Conservation (phyloP, 31 red algal species). For the Endocladia muricata region DNA sequence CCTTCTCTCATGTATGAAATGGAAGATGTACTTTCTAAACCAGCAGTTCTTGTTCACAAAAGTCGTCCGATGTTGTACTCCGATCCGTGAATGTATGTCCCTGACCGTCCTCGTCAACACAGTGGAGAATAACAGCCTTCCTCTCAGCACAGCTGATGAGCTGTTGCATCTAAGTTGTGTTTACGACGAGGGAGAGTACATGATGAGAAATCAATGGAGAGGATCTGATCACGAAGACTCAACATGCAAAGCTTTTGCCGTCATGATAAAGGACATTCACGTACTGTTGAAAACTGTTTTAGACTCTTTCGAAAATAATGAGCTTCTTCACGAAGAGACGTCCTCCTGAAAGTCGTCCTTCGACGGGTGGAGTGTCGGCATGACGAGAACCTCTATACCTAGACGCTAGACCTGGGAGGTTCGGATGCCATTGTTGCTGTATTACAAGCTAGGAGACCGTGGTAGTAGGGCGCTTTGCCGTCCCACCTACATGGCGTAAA, state of each 20-base stretch:
- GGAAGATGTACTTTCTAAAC: neutral
- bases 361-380: too few species aligned
- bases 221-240: conserved; percentile 36
- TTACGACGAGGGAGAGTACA: neutral
- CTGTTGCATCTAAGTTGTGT: neutral
- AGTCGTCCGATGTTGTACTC: conserved; percentile 16
- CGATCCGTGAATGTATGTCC: conserved; percentile 5
- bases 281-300: neutral
- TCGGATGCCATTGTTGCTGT: too few species aligned
- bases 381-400: too few species aligned
- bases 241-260: conserved; percentile 11
- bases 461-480: too few species aligned
- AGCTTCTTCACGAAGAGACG: too few species aligned
- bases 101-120: conserved; percentile 2
- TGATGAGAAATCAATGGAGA: conserved; percentile 8
- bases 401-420: too few species aligned
- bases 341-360: too few species aligned
- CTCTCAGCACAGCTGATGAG: conserved; percentile 1
- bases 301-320: too few species aligned
- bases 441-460: too few species aligned
- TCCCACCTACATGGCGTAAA: too few species aligned
- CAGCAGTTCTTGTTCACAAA: neutral
- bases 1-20: conserved; percentile 11
- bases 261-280: conserved; percentile 15
- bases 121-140: conserved; percentile 13